Conservation (phyloP, 1,284 basidiomycete genomes). For the Grifola frondosa region DNA sequence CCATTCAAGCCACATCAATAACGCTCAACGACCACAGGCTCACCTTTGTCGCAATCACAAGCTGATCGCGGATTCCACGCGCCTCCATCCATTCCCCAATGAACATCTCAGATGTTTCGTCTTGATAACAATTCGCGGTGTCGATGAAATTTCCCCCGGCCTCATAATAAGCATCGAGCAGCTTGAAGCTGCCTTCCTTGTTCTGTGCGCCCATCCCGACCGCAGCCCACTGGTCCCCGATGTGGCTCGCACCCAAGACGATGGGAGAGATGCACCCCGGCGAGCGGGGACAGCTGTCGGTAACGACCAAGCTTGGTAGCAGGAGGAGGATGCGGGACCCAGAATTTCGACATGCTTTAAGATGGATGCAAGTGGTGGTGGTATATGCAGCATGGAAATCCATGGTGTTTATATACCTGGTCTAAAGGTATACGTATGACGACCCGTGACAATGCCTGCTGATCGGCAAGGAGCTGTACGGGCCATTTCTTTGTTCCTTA, state of each 20-base stretch:
- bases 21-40: too few relatives aligned
- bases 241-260: slow-evolving; percentile 50
- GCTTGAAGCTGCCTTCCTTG: slow-evolving; percentile 36
- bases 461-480: too few relatives aligned
- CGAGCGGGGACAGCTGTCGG: slow-evolving; percentile 21
- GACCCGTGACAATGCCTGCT: too few relatives aligned
- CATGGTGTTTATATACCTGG: too few relatives aligned
- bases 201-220: slow-evolving; percentile 35
- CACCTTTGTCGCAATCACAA: slow-evolving; percentile 48
- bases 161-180: slow-evolving; percentile 47
- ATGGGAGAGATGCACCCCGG: slow-evolving; percentile 41
- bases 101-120: slow-evolving; percentile 41
- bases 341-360: slow-evolving; percentile 15
- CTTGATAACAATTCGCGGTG: slow-evolving; percentile 48
- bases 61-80: slow-evolving; percentile 43
- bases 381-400: too few relatives aligned
- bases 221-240: slow-evolving; percentile 44
- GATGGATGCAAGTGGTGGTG: too few relatives aligned
- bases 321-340: slow-evolving; percentile 11
- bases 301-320: slow-evolving; percentile 20
- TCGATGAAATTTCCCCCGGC: slow-evolving; percentile 56
- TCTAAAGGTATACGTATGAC: too few relatives aligned
- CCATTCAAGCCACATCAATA: too few relatives aligned
- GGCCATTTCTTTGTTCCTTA: too few relatives aligned
- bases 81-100: slow-evolving; percentile 48